These are phyloP conservation scores for Xylariaceae sp. DNA, from an alignment of 2,329 filamentous ascomycete species.

Conservation along the genomic window DNA sequence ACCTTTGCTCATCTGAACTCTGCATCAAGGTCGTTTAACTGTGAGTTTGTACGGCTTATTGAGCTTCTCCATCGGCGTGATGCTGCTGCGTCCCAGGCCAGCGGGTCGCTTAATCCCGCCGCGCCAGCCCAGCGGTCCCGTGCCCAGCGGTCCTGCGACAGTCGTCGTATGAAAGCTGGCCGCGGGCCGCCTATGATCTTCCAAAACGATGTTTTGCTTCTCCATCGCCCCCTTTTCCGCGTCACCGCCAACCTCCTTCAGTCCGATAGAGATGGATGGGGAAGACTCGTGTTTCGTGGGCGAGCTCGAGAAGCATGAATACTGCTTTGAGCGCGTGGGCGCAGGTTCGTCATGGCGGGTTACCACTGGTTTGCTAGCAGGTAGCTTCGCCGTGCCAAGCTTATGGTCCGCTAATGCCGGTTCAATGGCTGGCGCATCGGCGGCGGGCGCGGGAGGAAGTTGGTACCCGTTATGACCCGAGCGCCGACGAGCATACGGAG, in stretches of 20 bases:
- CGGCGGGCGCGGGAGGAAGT: constrained; percentile 11
- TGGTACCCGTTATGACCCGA: constrained; percentile 10
- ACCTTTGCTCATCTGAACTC: background rate
- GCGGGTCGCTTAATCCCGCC: constrained; percentile 52
- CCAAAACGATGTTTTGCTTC: constrained; percentile 41
- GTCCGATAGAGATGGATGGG: background rate
- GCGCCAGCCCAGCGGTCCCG: constrained; percentile 43
- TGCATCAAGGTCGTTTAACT: constrained; percentile 49
- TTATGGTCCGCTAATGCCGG: constrained; percentile 48
- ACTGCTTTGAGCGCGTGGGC: constrained; percentile 48
- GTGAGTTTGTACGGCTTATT: constrained; percentile 65
- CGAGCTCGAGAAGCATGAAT: constrained; percentile 66
- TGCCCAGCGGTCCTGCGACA: constrained; percentile 47
- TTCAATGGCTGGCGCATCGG: constrained; percentile 38
- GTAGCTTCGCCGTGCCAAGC: constrained; percentile 47
- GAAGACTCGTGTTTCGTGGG: constrained; percentile 42
- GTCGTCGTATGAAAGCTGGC: constrained; percentile 61
- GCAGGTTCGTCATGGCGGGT: constrained; percentile 10
- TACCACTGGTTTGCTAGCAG: constrained; percentile 44
- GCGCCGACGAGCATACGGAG: constrained; percentile 26
- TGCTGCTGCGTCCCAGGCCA: constrained; percentile 50
- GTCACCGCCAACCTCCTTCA: background rate
- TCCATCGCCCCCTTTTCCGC: constrained; percentile 31
- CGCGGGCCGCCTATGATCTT: constrained; percentile 48
- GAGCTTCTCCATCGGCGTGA: constrained; percentile 58